phyloP scores from a whole-genome alignment of 768 basidiomycete species.

The Mycena filopes region DNA sequence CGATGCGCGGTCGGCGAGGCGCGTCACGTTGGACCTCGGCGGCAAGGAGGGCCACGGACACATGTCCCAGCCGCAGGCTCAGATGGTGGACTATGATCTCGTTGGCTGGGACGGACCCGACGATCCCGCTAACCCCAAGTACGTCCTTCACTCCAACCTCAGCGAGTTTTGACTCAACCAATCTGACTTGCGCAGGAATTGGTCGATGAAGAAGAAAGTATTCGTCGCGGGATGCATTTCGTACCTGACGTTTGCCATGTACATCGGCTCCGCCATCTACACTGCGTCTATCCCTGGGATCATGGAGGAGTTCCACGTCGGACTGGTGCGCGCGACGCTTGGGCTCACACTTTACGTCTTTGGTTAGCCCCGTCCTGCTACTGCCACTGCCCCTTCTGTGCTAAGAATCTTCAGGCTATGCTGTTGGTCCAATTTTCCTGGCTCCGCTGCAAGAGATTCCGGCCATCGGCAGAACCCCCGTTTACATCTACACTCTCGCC shows the following conservation, averaged over 20 bases:
- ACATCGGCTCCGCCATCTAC: constrained; percentile 46
- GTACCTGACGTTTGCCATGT: constrained; percentile 43
- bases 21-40: too few relatives aligned
- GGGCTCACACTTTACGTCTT: constrained; percentile 41
- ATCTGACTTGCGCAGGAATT: constrained; percentile 36
- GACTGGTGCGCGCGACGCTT: constrained; percentile 39
- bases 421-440: constrained; percentile 39
- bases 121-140: constrained; percentile 40
- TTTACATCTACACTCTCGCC: constrained; percentile 43
- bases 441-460: constrained; percentile 45
- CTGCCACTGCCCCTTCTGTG: neutral
- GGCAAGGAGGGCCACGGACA: too few relatives aligned
- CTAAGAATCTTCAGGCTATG: constrained; percentile 24
- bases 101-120: constrained; percentile 38
- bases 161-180: neutral
- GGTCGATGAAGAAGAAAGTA: constrained; percentile 40
- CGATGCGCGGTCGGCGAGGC: too few relatives aligned
- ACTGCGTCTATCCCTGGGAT: constrained; percentile 40
- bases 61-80: too few relatives aligned
- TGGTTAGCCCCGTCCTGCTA: constrained; percentile 23
- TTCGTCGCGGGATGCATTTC: constrained; percentile 44
- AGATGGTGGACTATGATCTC: constrained; percentile 27
- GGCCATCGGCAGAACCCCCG: constrained; percentile 41
- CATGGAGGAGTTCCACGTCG: constrained; percentile 39
- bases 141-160: constrained; percentile 6